These are phyloP conservation scores for Chaetomium cochliodes DNA, from an alignment of 495 filamentous ascomycete genomes.

Conservation along the genomic window DNA sequence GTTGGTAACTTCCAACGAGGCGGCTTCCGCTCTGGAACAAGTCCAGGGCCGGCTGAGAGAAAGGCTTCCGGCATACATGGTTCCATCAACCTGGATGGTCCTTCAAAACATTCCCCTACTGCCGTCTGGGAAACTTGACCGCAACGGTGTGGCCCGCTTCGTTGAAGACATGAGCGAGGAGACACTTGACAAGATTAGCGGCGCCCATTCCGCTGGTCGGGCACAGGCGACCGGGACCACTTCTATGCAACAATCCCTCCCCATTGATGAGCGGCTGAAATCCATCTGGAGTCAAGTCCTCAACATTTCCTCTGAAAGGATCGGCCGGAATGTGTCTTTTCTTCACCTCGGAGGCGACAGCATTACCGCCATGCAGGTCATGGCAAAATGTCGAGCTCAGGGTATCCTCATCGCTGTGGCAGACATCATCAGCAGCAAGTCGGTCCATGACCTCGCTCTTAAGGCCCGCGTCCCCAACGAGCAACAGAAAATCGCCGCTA, in stretches of 20 bases:
- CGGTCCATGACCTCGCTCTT: conserved; percentile 28
- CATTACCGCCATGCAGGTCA: conserved; percentile 37
- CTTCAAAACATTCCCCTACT: conserved; percentile 50
- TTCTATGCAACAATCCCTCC: not conserved
- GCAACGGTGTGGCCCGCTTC: conserved; percentile 37
- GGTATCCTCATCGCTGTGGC: conserved; percentile 24
- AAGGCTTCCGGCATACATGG: conserved; percentile 51
- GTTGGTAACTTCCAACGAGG: conserved; percentile 15
- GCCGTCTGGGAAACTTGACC: conserved; percentile 57
- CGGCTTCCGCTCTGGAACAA: conserved; percentile 22
- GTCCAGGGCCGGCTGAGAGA: conserved; percentile 30
- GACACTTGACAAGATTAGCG: conserved; percentile 18
- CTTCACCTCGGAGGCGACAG: conserved; percentile 36
- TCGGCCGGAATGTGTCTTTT: conserved; percentile 38
- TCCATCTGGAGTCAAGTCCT: conserved; percentile 55
- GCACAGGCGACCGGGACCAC: not conserved
- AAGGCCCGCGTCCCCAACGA: conserved; percentile 13
- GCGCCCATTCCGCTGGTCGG: not conserved
- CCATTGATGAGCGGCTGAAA: conserved; percentile 27
- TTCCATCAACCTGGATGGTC: conserved; percentile 57
- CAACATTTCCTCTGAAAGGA: conserved; percentile 44
- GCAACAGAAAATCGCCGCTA: not conserved
- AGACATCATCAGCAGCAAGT: conserved; percentile 29
- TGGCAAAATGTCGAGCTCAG: conserved; percentile 22
- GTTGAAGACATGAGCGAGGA: conserved; percentile 23